Base-by-base conservation (phyloP, 2,329 filamentous ascomycete genomes). In the Lachnellula hyalina region DNA sequence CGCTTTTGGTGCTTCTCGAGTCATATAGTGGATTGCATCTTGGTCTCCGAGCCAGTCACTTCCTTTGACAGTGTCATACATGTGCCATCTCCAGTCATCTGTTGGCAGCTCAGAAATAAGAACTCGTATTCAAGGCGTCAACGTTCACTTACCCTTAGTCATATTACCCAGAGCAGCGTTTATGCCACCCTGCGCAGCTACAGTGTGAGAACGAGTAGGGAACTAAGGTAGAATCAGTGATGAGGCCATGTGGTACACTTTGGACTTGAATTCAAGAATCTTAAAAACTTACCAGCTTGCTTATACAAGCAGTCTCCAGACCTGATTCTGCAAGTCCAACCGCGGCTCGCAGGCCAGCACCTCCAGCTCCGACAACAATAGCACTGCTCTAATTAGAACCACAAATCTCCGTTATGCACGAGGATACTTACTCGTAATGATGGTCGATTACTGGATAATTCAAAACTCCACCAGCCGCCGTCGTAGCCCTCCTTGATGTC, bases 141-240 rank as follows among this genome's bases (percentile, higher is more conserved):
- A 52, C 55, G 7, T 42, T 19, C 17, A 34, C 40, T 17, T 63
- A 71, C 71, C 80, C 80, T 60, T 60, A 3, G 60, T 60, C 62
- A 65, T 65, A 23, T 67, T 67, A 21, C 77, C 79, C 15, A 82
- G 68, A 3, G 79, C 79, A 9, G 79, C 79, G 66, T 82, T 82
- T 66, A 85, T 85, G 60, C 83, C 83, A 59, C 83, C 82, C 70
- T 86, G 83, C 23, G 83, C 83, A n/a, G 83, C 83, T 55, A 85
- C 83, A 11, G 82, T 86, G 70, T 85, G 82, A 62, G 77, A 81
- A 71, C 83, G 74, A 17, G 83, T 85, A 34, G 81, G 81, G 68
- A 85, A 85, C 59, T 58, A n/a, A 19, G 15, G 12, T 19, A 5
- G 23, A 11, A 19, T 51, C 28, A 46, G n/a, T n/a, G 36, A 28